Conservation (phyloP, 805 yeast species). For the Kodamaea kaohsiungensis region DNA sequence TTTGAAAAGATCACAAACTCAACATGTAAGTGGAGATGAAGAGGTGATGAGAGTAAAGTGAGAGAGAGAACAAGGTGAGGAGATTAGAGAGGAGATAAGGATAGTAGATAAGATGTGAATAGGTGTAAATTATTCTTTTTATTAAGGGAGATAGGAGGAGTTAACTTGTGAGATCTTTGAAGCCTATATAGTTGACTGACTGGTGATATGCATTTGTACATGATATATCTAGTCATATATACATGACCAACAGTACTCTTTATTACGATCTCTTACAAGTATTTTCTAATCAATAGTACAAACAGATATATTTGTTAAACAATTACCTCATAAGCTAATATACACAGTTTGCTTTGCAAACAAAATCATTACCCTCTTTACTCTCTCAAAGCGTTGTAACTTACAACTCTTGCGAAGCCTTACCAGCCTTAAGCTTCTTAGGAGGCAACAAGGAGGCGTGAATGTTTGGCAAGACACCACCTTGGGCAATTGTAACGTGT, state of each 20-base stretch:
- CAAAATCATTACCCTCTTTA: slow-evolving; percentile 6
- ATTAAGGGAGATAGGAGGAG: too few species aligned
- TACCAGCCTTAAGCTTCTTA: slow-evolving; percentile 50
- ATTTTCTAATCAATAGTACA: not conserved
- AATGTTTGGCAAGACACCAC: slow-evolving; percentile 55
- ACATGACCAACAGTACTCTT: too few species aligned
- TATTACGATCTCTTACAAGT: too few species aligned
- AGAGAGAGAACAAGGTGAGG: not conserved
- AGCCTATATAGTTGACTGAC: too few species aligned
- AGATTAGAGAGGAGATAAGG: not conserved
- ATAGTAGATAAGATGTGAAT: too few species aligned
- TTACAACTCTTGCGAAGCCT: slow-evolving; percentile 62
- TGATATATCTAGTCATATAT: too few species aligned
- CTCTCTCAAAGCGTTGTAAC: slow-evolving; percentile 7
- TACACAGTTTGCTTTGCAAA: slow-evolving; percentile 17
- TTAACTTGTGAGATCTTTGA: too few species aligned
- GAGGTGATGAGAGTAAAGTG: not conserved
- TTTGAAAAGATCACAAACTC: not conserved
- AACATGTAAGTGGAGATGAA: not conserved
- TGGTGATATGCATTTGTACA: too few species aligned
- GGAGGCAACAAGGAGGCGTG: slow-evolving; percentile 54
- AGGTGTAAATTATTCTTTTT: too few species aligned
- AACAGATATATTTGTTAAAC: slow-evolving; percentile 1
- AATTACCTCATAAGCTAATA: slow-evolving; percentile 17
- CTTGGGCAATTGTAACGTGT: slow-evolving; percentile 64